Base-by-base conservation (phyloP, 441 rosid species). In the Theobroma grandiflorum region DNA sequence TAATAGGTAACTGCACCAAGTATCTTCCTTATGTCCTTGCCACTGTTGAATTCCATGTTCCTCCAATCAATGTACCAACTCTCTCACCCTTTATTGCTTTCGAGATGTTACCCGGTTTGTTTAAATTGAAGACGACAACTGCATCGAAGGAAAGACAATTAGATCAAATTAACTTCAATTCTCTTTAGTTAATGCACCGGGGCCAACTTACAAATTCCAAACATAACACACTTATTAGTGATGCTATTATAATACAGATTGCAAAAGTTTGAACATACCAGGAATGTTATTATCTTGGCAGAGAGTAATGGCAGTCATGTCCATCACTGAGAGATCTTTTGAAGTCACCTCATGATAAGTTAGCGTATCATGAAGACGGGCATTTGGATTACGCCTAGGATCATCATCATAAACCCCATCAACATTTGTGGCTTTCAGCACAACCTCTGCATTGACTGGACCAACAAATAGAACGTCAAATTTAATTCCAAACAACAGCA, bases 241-340 rank as follows among this genome's bases (percentile, higher is more conserved):
- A 61, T 3, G 11, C 33, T 57, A 37, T 69, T 50, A 37, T 11
- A 31, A 59, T 22, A 12, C 20, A 57, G 31, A 35, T 53, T 35
- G 57, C 45, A 18, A 6, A 52, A 18, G 33, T 14, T 26, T 37
- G 18, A 49, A 75, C 87, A 69, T 84, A 92, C 99, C 98, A 4
- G 99, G 98, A 80, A 96, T 94, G 81, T 92, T 90, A 76, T 96
- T 96, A 85, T 96, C 99, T 89, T 94, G 97, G 87, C 98, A 96
- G 70, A 96, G 84, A 66, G 99, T 94, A 80, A 93, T 88, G 81
- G 99, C 98, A 50, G 99, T 96, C 98, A 94, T 88, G 84, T 96
- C 98, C 99, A 96, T 96, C 11, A 96, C 98, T 0, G 96, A 94
- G 75, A 96, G 95, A 84, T 94, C 98, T 84, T 90, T 96, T 2